phyloP scores from a whole-genome alignment of 208 protist genomes.

The Trypanosoma caninum region DNA sequence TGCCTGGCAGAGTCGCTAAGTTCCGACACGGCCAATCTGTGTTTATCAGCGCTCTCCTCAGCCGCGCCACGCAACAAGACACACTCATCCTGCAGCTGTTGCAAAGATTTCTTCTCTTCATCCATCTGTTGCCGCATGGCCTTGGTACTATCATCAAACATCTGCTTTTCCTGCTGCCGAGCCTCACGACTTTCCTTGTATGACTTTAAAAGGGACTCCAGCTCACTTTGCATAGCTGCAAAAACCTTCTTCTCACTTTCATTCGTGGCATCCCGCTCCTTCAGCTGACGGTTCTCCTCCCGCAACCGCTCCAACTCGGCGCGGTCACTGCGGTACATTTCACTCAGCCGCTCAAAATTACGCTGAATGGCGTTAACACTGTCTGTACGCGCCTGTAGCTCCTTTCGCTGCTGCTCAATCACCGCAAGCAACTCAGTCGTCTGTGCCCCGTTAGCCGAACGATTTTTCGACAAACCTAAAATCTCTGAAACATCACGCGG shows the following conservation, averaged over 20 bases:
- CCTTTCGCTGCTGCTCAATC: slow-evolving; percentile 48
- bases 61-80: not conserved
- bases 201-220: slow-evolving; percentile 14
- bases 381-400: slow-evolving; percentile 65
- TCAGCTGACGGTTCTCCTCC: not conserved
- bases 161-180: not conserved
- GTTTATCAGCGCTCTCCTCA: slow-evolving; percentile 1
- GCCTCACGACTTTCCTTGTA: slow-evolving; percentile 9
- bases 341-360: slow-evolving; percentile 84
- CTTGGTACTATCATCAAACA: not conserved
- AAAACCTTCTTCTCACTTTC: slow-evolving; percentile 20
- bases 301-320: slow-evolving; percentile 37
- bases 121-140: not conserved
- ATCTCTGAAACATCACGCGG: not conserved
- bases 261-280: slow-evolving; percentile 14
- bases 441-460: not conserved
- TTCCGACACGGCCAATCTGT: not conserved
- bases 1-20: not conserved
- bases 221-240: slow-evolving; percentile 25
- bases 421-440: slow-evolving; percentile 36
- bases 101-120: not conserved
- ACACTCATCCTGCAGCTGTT: not conserved
- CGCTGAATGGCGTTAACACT: slow-evolving; percentile 88
- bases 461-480: not conserved
- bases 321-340: slow-evolving; percentile 62